These are phyloP conservation scores for Fistulifera pelliculosa DNA, from an alignment of 108 stramenopile genomes.

Conservation along the genomic window DNA sequence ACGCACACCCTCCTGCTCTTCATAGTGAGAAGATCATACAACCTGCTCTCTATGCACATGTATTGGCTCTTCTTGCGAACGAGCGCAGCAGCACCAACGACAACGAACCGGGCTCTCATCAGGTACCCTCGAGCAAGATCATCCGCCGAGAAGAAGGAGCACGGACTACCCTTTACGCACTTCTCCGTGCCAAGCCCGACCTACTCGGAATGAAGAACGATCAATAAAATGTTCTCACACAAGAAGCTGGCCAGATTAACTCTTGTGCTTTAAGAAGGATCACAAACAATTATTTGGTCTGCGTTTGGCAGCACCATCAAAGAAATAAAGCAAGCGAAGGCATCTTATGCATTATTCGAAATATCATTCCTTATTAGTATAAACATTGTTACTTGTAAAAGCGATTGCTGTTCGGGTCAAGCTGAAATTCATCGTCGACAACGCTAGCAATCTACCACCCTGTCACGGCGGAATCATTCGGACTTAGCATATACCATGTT, in stretches of 20 bases:
- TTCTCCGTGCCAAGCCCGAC: conserved; percentile 25
- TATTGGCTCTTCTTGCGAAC: conserved; percentile 18
- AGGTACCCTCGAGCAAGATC: neutral
- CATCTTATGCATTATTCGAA: neutral
- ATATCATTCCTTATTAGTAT: neutral
- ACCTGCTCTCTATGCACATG: conserved; percentile 23
- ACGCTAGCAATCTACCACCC: conserved; percentile 5
- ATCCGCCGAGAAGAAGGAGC: conserved; percentile 3
- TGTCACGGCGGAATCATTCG: conserved; percentile 1
- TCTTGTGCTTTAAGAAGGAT: neutral
- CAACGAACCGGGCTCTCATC: conserved; percentile 1
- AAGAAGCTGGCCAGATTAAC: too few species aligned
- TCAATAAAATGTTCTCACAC: too few species aligned
- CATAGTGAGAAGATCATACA: conserved; percentile 12
- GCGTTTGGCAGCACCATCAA: neutral
- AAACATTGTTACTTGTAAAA: too few species aligned
- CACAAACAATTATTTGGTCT: neutral
- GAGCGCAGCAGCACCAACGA: conserved; percentile 1
- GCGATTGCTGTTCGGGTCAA: too few species aligned
- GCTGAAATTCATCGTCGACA: neutral
- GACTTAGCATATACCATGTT: conserved; percentile 4
- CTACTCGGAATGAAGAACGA: too few species aligned
- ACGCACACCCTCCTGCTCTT: conserved; percentile 33
- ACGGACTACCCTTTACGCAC: conserved; percentile 18
- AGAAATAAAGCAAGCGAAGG: neutral